phyloP scores from a whole-genome alignment of 2,329 filamentous ascomycete species.

The Graphium sp. region DNA sequence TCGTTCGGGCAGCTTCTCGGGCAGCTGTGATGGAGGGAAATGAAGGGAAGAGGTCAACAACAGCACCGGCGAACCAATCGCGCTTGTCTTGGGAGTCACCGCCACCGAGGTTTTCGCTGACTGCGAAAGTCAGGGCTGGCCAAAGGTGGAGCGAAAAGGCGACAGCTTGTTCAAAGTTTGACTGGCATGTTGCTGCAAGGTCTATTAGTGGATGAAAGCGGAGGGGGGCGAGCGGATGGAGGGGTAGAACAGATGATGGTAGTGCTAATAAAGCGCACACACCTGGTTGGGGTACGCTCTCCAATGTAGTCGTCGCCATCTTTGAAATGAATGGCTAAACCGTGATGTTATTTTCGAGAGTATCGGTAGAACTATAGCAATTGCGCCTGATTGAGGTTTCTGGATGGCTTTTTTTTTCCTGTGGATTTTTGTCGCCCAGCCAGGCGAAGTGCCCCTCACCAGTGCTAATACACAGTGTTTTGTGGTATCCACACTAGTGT shows the following conservation, averaged over 20 bases:
- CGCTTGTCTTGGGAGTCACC: conserved; percentile 72
- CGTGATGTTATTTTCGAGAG: too few species aligned
- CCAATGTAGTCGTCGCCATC: too few species aligned
- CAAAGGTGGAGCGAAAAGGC: conserved; percentile 75
- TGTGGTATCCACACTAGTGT: too few species aligned
- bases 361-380: too few species aligned
- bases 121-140: conserved; percentile 74
- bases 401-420: too few species aligned
- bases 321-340: too few species aligned
- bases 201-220: not conserved
- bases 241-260: conserved; percentile 2
- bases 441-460: too few species aligned
- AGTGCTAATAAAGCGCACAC: not conserved
- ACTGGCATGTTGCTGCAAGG: conserved; percentile 33
- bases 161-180: conserved; percentile 71
- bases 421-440: too few species aligned
- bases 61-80: conserved; percentile 85
- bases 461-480: too few species aligned
- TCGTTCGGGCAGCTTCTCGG: conserved; percentile 10
- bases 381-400: too few species aligned
- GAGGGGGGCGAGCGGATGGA: conserved; percentile 1
- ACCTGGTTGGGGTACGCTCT: too few species aligned
- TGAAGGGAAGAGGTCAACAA: conserved; percentile 65
- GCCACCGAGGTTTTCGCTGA: conserved; percentile 78
- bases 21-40: conserved; percentile 27